Percentiles rank a stretch among this genome's conserved stretches.
These are phyloP conservation scores for Leishmania mexicana DNA, from an alignment of 208 protist genomes.

Conservation along the genomic window DNA sequence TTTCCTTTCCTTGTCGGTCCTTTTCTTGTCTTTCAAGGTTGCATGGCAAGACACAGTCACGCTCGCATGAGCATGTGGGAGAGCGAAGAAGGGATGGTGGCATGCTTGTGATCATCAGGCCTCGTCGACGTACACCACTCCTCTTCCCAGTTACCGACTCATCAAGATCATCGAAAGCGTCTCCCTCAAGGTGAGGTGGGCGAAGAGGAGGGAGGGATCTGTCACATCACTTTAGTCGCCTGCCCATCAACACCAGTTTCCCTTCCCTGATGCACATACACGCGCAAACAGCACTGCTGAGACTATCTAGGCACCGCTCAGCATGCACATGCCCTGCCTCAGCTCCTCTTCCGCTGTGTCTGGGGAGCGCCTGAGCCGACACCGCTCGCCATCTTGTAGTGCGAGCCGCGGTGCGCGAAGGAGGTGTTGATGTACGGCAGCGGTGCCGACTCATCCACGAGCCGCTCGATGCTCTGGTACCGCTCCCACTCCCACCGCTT, in stretches of 20 bases:
- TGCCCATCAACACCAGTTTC: not conserved
- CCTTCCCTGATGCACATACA: not conserved
- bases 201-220: not conserved
- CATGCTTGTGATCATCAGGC: not conserved
- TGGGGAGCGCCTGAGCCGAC: not conserved
- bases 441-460: constrained; percentile 76
- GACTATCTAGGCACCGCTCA: not conserved
- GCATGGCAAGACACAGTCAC: not conserved
- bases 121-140: not conserved
- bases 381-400: constrained; percentile 67
- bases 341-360: constrained; percentile 1
- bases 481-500: constrained; percentile 85
- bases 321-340: not conserved
- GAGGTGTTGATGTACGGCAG: constrained; percentile 68
- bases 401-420: constrained; percentile 48
- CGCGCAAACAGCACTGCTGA: not conserved
- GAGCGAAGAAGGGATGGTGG: not conserved
- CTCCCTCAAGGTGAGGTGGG: not conserved
- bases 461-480: constrained; percentile 70
- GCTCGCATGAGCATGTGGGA: not conserved
- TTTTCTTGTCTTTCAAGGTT: not conserved
- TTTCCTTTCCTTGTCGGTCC: not conserved
- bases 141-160: not conserved
- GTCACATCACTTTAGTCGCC: not conserved
- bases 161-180: not conserved